Evolutionary conservation across 805 yeast genomes (phyloP).

Genomic region (Candida golubevii): DNA sequence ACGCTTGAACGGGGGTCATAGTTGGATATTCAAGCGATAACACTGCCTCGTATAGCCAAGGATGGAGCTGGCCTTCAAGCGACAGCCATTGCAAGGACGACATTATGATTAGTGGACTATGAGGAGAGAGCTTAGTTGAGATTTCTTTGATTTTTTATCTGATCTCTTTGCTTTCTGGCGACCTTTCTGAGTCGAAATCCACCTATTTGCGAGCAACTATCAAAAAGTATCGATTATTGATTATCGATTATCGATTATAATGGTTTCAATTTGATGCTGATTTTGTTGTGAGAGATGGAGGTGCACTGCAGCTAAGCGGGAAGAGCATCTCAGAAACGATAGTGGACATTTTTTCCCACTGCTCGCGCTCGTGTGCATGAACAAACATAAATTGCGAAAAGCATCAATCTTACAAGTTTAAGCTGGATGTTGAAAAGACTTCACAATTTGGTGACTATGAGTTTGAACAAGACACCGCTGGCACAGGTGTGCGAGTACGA

Average conservation of each 20-base stretch:
- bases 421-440: conserved; percentile 26
- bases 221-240: too few relatives aligned
- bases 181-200: too few relatives aligned
- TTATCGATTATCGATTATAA: too few relatives aligned
- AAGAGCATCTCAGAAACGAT: too few relatives aligned
- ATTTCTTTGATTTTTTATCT: too few relatives aligned
- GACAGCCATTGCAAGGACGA: conserved; percentile 58
- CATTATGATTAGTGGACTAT: background rate
- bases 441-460: conserved; percentile 16
- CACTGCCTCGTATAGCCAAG: conserved; percentile 72
- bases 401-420: background rate
- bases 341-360: background rate
- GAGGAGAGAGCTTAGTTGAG: too few relatives aligned
- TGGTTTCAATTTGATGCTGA: too few relatives aligned
- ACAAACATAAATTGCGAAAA: background rate
- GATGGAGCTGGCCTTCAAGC: conserved; percentile 48
- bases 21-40: conserved; percentile 66
- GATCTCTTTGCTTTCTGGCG: too few relatives aligned
- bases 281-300: too few relatives aligned
- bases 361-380: background rate
- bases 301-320: too few relatives aligned
- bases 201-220: too few relatives aligned
- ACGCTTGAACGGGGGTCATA: conserved; percentile 98
- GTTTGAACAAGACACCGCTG: conserved; percentile 14
- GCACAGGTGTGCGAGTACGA: conserved; percentile 15